These are phyloP conservation scores for Byssochlamys sp. DNA, from an alignment of 2,329 filamentous ascomycete species.

Conservation along the genomic window DNA sequence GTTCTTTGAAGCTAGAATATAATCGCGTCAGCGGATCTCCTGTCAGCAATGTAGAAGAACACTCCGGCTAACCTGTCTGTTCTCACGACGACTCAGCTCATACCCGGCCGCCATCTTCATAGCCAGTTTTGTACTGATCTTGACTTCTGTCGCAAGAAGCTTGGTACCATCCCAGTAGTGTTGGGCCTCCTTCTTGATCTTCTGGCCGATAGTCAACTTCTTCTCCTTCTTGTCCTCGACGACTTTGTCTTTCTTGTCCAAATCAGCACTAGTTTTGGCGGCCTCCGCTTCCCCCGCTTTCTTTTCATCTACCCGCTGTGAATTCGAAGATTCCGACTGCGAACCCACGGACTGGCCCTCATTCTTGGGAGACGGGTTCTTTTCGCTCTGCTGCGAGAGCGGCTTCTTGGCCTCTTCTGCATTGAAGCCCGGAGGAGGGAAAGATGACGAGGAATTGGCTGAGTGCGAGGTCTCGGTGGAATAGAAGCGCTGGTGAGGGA, in stretches of 20 bases:
- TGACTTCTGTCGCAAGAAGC: slow-evolving; percentile 80
- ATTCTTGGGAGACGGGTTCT: slow-evolving; percentile 23
- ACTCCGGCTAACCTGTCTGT: slow-evolving; percentile 56
- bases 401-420: slow-evolving; percentile 82
- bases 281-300: slow-evolving; percentile 54
- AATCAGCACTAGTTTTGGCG: slow-evolving; percentile 44
- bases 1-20: slow-evolving; percentile 62
- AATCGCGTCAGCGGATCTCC: slow-evolving; percentile 7
- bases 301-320: slow-evolving; percentile 35
- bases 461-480: slow-evolving; percentile 50
- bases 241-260: slow-evolving; percentile 42
- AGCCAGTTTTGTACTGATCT: slow-evolving; percentile 80
- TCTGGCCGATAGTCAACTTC: slow-evolving; percentile 81
- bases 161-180: slow-evolving; percentile 99
- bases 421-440: slow-evolving; percentile 82
- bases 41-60: neutral
- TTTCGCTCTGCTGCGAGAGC: slow-evolving; percentile 48
- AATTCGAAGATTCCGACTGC: slow-evolving; percentile 30
- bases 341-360: slow-evolving; percentile 29
- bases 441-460: slow-evolving; percentile 40
- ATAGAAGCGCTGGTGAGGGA: slow-evolving; percentile 42
- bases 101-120: slow-evolving; percentile 97
- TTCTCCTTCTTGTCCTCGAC: slow-evolving; percentile 62
- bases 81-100: slow-evolving; percentile 85
- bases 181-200: slow-evolving; percentile 82